Evolutionary conservation across 176 grass and related monocot genomes (phyloP).

Genomic region (Paspalum notatum): DNA sequence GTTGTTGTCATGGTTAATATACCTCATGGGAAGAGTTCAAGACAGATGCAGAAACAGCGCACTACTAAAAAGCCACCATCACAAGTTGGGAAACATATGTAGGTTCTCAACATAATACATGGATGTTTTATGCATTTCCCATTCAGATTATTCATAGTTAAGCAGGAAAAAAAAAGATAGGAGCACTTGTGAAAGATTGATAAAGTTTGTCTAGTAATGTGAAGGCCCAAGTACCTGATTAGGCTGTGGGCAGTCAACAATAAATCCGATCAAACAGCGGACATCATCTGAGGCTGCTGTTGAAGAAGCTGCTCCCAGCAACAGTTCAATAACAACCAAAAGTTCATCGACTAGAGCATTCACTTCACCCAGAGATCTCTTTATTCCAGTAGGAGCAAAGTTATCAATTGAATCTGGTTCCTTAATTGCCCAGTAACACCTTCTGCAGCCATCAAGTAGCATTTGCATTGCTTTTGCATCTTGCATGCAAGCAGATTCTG

Average conservation of each 20-base stretch:
- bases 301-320: constrained; percentile 80
- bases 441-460: constrained; percentile 99
- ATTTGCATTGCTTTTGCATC: constrained; percentile 94
- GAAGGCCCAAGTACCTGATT: constrained; percentile 75
- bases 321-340: constrained; percentile 94
- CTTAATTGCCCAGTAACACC: constrained; percentile 82
- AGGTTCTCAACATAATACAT: constrained; percentile 12
- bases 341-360: constrained; percentile 96
- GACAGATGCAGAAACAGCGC: not conserved
- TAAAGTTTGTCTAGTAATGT: constrained; percentile 34
- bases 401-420: constrained; percentile 87
- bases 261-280: constrained; percentile 86
- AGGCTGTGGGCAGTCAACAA: constrained; percentile 94
- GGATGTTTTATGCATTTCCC: constrained; percentile 20
- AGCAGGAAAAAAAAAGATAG: not conserved
- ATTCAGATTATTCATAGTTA: constrained; percentile 3
- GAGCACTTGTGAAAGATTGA: not conserved
- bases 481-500: constrained; percentile 80
- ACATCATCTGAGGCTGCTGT: constrained; percentile 72
- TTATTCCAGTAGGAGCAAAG: constrained; percentile 52
- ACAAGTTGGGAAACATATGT: not conserved
- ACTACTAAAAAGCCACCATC: not conserved
- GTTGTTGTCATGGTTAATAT: not conserved
- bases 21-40: not conserved
- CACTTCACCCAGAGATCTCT: constrained; percentile 77